Evolutionary conservation across 2,329 filamentous ascomycete genomes (phyloP).

Genomic region (Cytospora mali): DNA sequence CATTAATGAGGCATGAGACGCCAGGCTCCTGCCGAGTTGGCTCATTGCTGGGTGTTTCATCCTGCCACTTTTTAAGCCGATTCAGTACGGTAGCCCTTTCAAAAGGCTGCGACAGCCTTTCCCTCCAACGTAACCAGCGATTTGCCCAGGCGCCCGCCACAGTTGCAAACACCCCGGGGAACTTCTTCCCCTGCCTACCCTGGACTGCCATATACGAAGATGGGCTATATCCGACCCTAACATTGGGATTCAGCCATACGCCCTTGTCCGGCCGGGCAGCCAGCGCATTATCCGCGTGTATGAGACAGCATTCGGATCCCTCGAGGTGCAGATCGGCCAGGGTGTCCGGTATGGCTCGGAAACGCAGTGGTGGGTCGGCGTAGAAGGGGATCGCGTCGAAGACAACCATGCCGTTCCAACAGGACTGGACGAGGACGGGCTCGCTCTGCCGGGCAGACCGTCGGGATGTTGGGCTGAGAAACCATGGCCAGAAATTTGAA

Average conservation of each 20-base stretch:
- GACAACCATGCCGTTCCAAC: conserved; percentile 67
- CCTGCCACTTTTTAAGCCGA: conserved; percentile 46
- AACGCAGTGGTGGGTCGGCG: conserved; percentile 49
- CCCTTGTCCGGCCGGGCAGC: conserved; percentile 48
- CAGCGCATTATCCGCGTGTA: conserved; percentile 71
- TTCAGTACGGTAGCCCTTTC: conserved; percentile 43
- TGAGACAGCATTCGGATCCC: conserved; percentile 78
- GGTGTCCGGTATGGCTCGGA: conserved; percentile 64
- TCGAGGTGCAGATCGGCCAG: conserved; percentile 68
- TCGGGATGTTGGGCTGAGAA: conserved; percentile 46
- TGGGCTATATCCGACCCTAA: conserved; percentile 66
- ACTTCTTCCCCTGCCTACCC: conserved; percentile 43
- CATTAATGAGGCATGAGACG: conserved; percentile 56
- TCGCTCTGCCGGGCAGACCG: conserved; percentile 51
- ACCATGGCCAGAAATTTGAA: conserved; percentile 62
- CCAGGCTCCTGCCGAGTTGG: conserved; percentile 45
- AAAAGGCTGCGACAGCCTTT: conserved; percentile 41
- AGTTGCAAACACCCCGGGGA: conserved; percentile 52
- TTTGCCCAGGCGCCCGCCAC: conserved; percentile 62
- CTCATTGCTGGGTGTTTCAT: conserved; percentile 38
- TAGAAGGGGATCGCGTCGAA: conserved; percentile 52
- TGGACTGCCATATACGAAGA: conserved; percentile 55
- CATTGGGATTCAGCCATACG: conserved; percentile 70
- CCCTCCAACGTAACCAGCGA: conserved; percentile 51
- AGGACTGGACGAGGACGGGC: conserved; percentile 64